Evolutionary conservation across 176 grass and related monocot genomes (phyloP), one percentile per base, ranked within the genome.

Genomic region (Oryza rufipogon): DNA sequence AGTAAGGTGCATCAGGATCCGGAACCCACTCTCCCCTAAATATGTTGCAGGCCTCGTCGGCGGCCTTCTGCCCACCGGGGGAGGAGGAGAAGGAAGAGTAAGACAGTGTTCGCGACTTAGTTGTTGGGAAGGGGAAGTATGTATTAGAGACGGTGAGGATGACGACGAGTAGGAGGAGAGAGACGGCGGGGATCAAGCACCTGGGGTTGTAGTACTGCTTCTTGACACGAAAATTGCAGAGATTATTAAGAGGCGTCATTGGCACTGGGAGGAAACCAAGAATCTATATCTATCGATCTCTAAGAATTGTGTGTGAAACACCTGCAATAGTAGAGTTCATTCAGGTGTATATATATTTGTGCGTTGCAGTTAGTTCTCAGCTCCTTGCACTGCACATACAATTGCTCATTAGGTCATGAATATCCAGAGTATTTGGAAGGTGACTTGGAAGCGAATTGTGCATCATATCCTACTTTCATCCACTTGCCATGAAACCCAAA

Each of bases 1-100:
- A 94, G 84, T 84, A 89, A 9, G 87, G 90, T 12, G 69, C 83
- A 52, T 75, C 61, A 13, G 72, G 71, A 45, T 84, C 61, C 7
- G 70, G 63, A n/a, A 87, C 78, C 70, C 79, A 87, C n/a, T 82
- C 66, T 8, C 74, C 86, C 4, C 23, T 78, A 39, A 83, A 88
- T 0, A 88, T 83, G 79, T 87, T 8, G 4, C 87, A 88, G 3
- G 61, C 64, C 9, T 44, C 22, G 14, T 10, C 39, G 5, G 26
- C 32, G 20, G 5, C 74, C 14, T 13, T 11, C 9, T 10, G 64
- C 51, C 3, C 6, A 10, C 5, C 51, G 5, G 5, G 4, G 51
- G 51, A 54, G 16, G 46, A 48, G 15, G 49, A 52, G 49, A 52
- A 52, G 3, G 49, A 20, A 9, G 68, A 84, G 11, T 16, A 30